Evolutionary conservation across 139 green algal species (phyloP).

Genomic region (Volvox africanus): DNA sequence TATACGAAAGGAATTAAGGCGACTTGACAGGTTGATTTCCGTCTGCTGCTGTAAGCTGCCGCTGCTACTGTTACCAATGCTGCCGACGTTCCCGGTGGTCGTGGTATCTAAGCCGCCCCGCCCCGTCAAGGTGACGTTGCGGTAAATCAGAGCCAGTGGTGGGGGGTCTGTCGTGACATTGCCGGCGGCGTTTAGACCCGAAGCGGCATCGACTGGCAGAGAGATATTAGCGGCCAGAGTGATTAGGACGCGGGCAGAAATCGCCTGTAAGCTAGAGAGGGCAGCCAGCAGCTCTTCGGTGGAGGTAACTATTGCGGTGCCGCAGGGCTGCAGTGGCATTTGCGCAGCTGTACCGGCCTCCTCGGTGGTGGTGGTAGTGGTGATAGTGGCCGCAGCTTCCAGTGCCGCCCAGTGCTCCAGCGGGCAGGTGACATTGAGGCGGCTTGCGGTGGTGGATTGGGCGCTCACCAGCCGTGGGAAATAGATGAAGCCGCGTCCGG

Average conservation of each 20-base stretch:
- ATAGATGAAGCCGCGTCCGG: background rate
- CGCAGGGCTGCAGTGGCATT: background rate
- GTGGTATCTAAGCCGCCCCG: background rate
- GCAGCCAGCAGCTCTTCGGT: background rate
- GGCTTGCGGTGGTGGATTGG: background rate
- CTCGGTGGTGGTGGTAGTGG: background rate
- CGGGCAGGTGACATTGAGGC: conserved; percentile 23
- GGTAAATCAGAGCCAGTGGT: background rate
- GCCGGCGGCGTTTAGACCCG: background rate
- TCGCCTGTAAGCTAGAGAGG: background rate
- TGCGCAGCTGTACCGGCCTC: background rate
- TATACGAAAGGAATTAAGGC: background rate
- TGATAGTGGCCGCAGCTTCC: background rate
- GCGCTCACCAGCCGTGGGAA: background rate
- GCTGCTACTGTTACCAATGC: background rate
- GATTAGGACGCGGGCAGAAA: background rate
- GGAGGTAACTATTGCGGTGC: background rate
- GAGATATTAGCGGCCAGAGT: conserved; percentile 23
- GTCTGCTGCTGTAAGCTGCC: background rate
- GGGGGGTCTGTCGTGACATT: background rate
- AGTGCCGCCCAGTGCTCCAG: background rate
- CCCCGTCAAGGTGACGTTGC: background rate
- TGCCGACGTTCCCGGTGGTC: no score
- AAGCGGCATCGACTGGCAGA: background rate
- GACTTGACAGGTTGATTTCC: conserved; percentile 1